Base-by-base conservation (phyloP, 495 filamentous ascomycete genomes). In the Neurospora cerealis region DNA sequence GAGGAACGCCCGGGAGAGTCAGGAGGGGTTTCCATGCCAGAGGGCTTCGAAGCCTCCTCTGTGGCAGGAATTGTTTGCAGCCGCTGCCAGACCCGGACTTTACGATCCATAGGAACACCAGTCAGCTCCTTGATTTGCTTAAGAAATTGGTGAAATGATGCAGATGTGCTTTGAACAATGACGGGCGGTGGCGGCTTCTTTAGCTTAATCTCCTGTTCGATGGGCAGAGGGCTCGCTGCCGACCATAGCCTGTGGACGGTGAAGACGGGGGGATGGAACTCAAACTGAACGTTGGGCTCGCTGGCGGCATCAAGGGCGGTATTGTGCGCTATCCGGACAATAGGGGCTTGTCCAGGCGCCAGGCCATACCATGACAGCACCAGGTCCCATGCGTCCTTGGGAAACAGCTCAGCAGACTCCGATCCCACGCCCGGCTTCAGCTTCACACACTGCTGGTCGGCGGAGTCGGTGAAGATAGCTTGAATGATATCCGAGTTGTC, bases 241-340 rank as follows among this genome's bases (percentile, higher is more conserved):
- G 86, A 85, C 76, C 88, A 87, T 11, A 98, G 84, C 75, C 94
- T 94, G 76, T 96, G 88, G 60, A 99, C 88, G 1, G 91, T 94
- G 82, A 97, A 93, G 28, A 97, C 87, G 2, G 93, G 94, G 24
- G 95, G 96, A 77, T 94, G 88, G 40, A 92, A 85, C 80, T 99
- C 96, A 76, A 92, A 95, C 77, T 92, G 87, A 10, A 97, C 79
- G 72, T 97, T 94, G 34, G 87, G 81, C n/a, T 80, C 46, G 9
- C 83, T 82, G 2, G 81, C 83, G 19, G 87, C 85, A 48, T 88
- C 83, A 3, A 87, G 85, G 48, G 86, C 87, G 38, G 89, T 93
- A 80, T 97, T 92, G 82, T 94, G 91, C 21, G 91, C 93, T 73
- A 88, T 90, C 38, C 96, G 89, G 44, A 88, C 85, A 77, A 98